These are phyloP conservation scores for Mycena floridula DNA, from an alignment of 768 basidiomycete species.

Conservation along the genomic window DNA sequence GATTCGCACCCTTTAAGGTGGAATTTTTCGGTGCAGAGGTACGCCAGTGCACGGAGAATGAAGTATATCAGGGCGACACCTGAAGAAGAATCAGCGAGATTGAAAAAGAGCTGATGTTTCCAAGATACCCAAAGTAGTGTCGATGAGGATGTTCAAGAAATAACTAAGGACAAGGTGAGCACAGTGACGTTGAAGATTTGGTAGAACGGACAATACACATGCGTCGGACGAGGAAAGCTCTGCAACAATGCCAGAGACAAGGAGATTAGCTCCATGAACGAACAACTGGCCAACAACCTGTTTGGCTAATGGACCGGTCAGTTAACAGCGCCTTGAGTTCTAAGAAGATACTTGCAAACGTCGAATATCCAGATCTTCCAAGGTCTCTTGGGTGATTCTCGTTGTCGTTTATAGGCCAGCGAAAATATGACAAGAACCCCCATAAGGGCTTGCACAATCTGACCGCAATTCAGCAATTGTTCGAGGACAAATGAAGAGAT, in stretches of 20 bases:
- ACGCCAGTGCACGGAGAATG: constrained; percentile 57
- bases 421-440: constrained; percentile 88
- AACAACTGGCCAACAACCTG: constrained; percentile 85
- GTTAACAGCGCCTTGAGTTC: too few relatives aligned
- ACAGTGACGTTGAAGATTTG: too few relatives aligned
- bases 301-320: too few relatives aligned
- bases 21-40: constrained; percentile 56
- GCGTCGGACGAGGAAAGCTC: constrained; percentile 70
- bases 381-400: constrained; percentile 77
- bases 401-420: constrained; percentile 81
- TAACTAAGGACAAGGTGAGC: too few relatives aligned
- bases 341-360: too few relatives aligned
- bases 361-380: constrained; percentile 82
- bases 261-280: constrained; percentile 71
- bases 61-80: constrained; percentile 83
- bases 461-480: constrained; percentile 42
- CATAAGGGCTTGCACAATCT: constrained; percentile 84
- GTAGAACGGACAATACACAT: constrained; percentile 77
- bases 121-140: constrained; percentile 79
- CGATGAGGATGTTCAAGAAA: constrained; percentile 88
- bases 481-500: constrained; percentile 32
- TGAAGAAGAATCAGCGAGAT: constrained; percentile 21
- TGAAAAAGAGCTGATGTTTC: background rate
- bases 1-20: constrained; percentile 74
- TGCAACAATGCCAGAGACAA: constrained; percentile 75